Percentiles rank a stretch among this genome's conserved stretches.
phyloP scores from a whole-genome alignment of 2,329 filamentous ascomycete species.

The Paracorniculantispora psalliotae region DNA sequence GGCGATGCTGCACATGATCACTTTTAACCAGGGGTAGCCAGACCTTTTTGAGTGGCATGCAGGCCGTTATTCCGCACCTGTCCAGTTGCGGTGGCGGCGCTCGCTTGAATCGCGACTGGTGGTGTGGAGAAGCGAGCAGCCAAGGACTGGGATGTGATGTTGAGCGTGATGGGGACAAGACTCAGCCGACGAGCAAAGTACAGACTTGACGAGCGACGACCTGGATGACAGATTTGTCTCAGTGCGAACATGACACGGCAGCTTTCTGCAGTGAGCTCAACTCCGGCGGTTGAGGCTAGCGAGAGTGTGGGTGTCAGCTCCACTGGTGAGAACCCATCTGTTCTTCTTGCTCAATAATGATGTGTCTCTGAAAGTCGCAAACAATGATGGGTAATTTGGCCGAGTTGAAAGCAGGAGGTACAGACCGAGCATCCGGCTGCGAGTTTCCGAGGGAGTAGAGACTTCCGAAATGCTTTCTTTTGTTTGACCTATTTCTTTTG shows the following conservation, averaged over 20 bases:
- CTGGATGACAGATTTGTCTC: background rate
- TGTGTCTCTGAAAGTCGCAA: background rate
- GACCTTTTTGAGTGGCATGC: background rate
- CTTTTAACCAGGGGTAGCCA: background rate
- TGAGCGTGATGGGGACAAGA: background rate
- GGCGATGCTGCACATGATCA: slow-evolving; percentile 13
- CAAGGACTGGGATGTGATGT: background rate
- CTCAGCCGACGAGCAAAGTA: background rate
- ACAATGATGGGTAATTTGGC: background rate
- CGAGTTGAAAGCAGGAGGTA: background rate
- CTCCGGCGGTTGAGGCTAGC: background rate
- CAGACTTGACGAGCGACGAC: background rate
- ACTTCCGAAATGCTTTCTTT: background rate
- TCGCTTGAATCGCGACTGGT: slow-evolving; percentile 11
- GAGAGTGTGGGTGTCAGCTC: background rate
- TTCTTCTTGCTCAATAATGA: background rate
- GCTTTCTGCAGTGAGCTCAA: background rate
- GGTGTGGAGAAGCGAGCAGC: background rate
- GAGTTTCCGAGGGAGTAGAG: background rate
- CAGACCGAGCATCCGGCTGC: background rate
- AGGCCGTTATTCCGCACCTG: slow-evolving; percentile 1
- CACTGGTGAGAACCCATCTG: background rate
- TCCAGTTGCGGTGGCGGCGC: slow-evolving; percentile 8
- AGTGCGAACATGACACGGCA: background rate
- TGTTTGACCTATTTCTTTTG: slow-evolving; percentile 31